Base-by-base conservation (phyloP, 2,329 filamentous ascomycete species). In the Fusarium continuum region DNA sequence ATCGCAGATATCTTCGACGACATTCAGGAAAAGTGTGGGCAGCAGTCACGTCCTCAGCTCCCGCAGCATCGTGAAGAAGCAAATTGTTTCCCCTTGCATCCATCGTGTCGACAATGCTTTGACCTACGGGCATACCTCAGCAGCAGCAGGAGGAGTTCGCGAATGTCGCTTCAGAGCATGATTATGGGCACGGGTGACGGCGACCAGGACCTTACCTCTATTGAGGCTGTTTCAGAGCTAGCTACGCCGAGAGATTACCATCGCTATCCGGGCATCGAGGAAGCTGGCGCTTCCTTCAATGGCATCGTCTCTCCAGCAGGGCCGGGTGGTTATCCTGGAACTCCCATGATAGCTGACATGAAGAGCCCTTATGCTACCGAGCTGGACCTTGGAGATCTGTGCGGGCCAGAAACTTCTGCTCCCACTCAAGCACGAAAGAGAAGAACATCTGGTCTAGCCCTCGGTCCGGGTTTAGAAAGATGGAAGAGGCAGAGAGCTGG, bases 1-100 rank as follows among this genome's bases (percentile, higher is more conserved):
- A 75, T 80, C 16, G 66, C 72, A 25, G 79, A 81, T 55, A 72
- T 81, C 13, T 76, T 81, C 19, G 78, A 82, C 32, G 79, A 81
- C 40, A 79, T 80, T 20, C 78, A 80, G 52, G 79, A 81, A 61
- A 75, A 74, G 44, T 81, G 78, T 43, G 76, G 74, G 3, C 72
- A 79, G 62, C 70, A 76, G 36, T 65, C 67, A 7, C 73, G 78
- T 14, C 78, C 79, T 0, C 73, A 74, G 49, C 73, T 81, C 19
- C 79, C 79, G 1, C 75, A 78, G 49, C 69, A 76, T 41, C 74
- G 77, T 4, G 75, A 79, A 34, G 78, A 80, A 22, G 74, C 73
- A 7, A 78, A 79, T 28, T 71, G 75, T 6, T 79, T 76, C 56
- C 72, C 77, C 2, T 70, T 75, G 3, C 78, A 79, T 45, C 79